Conservation (phyloP, 495 filamentous ascomycete species). For the Collariella sp. region DNA sequence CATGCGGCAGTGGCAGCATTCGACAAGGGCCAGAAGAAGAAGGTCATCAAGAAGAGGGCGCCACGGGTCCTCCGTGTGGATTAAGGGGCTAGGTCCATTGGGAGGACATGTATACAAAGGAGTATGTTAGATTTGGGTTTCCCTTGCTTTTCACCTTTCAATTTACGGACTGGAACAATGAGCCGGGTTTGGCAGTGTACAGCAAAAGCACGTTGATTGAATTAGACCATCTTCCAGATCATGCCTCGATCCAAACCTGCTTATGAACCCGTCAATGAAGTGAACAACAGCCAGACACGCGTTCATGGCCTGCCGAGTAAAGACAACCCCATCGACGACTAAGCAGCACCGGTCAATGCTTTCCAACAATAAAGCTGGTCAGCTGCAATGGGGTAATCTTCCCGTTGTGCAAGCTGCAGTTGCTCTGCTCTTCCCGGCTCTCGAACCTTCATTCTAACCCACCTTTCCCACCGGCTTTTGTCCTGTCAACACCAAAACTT, state of each 20-base stretch:
- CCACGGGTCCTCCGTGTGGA: constrained; percentile 76
- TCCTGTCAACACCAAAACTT: constrained; percentile 1
- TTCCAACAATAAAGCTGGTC: too few relatives aligned
- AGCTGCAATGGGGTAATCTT: too few relatives aligned
- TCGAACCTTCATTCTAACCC: not conserved
- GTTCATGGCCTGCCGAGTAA: not conserved
- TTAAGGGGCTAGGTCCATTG: constrained; percentile 32
- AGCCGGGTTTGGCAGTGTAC: constrained; percentile 18
- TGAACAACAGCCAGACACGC: not conserved
- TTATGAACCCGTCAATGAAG: not conserved
- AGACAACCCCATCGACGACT: too few relatives aligned
- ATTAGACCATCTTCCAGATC: not conserved
- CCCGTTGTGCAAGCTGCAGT: too few relatives aligned
- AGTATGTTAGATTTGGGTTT: constrained; percentile 17
- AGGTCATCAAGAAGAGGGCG: constrained; percentile 67
- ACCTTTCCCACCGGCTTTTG: not conserved
- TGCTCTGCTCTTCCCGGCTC: not conserved
- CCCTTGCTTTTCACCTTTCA: constrained; percentile 5
- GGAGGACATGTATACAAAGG: constrained; percentile 10
- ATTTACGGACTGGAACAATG: constrained; percentile 14
- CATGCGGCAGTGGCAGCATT: constrained; percentile 79
- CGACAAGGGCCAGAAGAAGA: constrained; percentile 90
- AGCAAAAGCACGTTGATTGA: constrained; percentile 16
- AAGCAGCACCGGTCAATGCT: too few relatives aligned
- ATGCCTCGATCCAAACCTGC: not conserved